Conservation (phyloP, 208 protist species). For the Acanthamoeba triangularis region DNA sequence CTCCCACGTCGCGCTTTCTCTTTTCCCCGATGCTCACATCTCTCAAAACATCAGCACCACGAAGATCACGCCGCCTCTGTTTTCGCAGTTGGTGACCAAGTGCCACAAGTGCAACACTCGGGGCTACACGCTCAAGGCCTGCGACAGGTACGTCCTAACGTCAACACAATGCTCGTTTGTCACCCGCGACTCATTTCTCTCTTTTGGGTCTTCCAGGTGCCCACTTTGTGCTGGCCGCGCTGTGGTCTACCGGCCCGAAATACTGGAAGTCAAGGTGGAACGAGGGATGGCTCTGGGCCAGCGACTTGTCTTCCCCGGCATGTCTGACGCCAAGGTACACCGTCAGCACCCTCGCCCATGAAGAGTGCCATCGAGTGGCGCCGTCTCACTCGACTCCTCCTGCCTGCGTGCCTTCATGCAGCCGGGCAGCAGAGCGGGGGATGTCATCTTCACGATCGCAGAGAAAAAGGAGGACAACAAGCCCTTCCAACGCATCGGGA, state of each 20-base stretch:
- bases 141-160: not conserved
- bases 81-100: not conserved
- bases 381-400: not conserved
- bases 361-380: too few species aligned
- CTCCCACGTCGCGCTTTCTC: not conserved
- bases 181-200: not conserved
- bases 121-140: conserved; percentile 3
- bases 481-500: conserved; percentile 44
- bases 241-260: conserved; percentile 16
- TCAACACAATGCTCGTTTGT: not conserved
- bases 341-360: too few species aligned
- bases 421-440: conserved; percentile 18
- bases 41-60: not conserved
- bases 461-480: conserved; percentile 36
- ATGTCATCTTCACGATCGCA: conserved; percentile 6
- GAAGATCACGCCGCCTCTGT: conserved; percentile 24
- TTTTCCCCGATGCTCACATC: not conserved
- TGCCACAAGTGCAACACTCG: conserved; percentile 13
- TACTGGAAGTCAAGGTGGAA: conserved; percentile 31
- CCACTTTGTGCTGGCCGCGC: not conserved
- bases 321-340: conserved; percentile 6
- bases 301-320: not conserved
- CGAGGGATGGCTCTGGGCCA: conserved; percentile 4
- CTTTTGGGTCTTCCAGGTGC: not conserved
- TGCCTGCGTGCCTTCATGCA: not conserved